A percentile compares a stretch with the other conserved stretches of the same genome.
These are phyloP conservation scores for Trichoderma atroviride DNA, from an alignment of 2,329 filamentous ascomycete genomes.

Conservation along the genomic window DNA sequence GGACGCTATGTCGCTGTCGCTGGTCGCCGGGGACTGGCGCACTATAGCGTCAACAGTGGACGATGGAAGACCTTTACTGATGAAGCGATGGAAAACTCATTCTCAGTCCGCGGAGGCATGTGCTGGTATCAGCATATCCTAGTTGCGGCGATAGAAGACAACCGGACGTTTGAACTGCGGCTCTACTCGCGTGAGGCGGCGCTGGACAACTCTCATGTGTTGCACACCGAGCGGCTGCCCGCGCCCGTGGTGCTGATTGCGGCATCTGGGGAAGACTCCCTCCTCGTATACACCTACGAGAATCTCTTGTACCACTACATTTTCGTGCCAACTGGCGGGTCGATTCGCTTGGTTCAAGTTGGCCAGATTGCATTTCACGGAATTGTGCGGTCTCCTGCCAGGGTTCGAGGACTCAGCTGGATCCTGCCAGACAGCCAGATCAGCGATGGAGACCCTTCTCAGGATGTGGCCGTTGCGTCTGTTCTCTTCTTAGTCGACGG, in stretches of 20 bases:
- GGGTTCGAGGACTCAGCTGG: conserved; percentile 94
- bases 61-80: conserved; percentile 95
- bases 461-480: conserved; percentile 90
- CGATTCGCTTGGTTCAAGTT: conserved; percentile 83
- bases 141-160: conserved; percentile 88
- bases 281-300: conserved; percentile 95
- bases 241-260: conserved; percentile 89
- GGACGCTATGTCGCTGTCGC: conserved; percentile 95
- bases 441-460: conserved; percentile 87
- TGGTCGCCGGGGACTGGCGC: conserved; percentile 86
- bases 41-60: conserved; percentile 93
- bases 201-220: conserved; percentile 70
- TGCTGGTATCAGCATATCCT: conserved; percentile 98
- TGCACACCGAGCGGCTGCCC: conserved; percentile 77
- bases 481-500: conserved; percentile 97
- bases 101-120: conserved; percentile 92
- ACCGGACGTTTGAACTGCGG: conserved; percentile 81
- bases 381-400: conserved; percentile 88
- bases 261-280: conserved; percentile 87
- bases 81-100: conserved; percentile 80
- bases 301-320: conserved; percentile 95
- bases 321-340: conserved; percentile 70
- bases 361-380: conserved; percentile 97
- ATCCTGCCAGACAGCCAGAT: conserved; percentile 89
- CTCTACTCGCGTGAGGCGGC: conserved; percentile 86